Conservation (phyloP, 2,329 filamentous ascomycete species). For the Colletotrichum melonis region DNA sequence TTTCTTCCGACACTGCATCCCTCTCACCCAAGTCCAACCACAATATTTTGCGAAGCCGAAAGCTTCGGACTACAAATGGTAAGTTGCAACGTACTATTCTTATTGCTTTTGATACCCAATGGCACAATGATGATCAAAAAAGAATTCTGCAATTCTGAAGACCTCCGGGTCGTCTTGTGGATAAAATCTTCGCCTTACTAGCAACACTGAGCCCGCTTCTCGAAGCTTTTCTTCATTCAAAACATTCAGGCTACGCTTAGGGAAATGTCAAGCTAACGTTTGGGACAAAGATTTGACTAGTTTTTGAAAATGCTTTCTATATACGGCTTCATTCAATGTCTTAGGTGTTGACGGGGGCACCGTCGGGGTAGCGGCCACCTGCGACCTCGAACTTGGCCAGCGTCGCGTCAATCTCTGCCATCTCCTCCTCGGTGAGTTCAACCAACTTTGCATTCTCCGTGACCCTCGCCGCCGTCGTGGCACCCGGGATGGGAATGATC, state of each 20-base stretch:
- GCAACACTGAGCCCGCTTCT: constrained; percentile 26
- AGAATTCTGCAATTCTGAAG: constrained; percentile 64
- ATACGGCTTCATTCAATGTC: background rate
- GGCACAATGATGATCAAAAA: constrained; percentile 43
- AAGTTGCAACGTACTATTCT: constrained; percentile 44
- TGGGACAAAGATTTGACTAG: background rate
- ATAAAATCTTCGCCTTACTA: constrained; percentile 42
- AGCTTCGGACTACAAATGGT: constrained; percentile 4
- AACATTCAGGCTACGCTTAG: background rate
- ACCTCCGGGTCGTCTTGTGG: constrained; percentile 43
- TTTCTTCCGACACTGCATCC: background rate
- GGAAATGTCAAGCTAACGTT: background rate
- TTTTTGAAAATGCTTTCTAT: background rate
- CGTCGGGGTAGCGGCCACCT: constrained; percentile 60
- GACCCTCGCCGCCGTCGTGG: constrained; percentile 66
- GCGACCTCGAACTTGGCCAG: constrained; percentile 58
- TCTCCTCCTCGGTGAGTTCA: constrained; percentile 61
- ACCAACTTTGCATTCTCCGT: constrained; percentile 69
- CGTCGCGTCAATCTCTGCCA: constrained; percentile 61
- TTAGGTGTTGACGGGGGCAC: constrained; percentile 50
- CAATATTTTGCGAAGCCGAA: background rate
- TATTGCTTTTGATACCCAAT: constrained; percentile 34
- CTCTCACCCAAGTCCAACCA: background rate
- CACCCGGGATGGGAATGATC: constrained; percentile 76
- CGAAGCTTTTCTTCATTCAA: background rate